Base-by-base conservation (phyloP, 495 filamentous ascomycete species). In the Penicillium malachiteum region DNA sequence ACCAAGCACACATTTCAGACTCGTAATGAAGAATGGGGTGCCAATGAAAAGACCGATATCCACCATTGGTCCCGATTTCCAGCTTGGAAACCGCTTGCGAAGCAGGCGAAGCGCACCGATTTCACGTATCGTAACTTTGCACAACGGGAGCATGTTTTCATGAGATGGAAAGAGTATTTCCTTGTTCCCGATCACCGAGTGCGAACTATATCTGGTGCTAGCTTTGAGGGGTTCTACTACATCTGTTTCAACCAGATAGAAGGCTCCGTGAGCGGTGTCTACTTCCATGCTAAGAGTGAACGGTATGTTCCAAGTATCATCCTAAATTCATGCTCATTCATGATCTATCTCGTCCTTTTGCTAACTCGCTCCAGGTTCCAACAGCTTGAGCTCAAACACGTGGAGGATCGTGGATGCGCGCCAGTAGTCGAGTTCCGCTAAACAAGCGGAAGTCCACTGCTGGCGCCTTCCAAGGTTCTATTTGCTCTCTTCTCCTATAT, bases 81-180 rank as follows among this genome's bases (percentile, higher is more conserved):
- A 0, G 85, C 91, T 0, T 97, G 92, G 81, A 82, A 86, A 51
- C 91, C 90, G 6, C 81, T 91, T 43, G 82, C 83, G 16, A 85
- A 85, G 64, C 88, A 89, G 60, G 87, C 89, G 12, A 89, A 87
- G 57, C 86, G 87, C 61, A 81, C 83, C n/a, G 87, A 93, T 64
- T 84, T 91, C 59, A 85, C 82, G 17, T 83, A 83, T 58, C 82
- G 84, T 55, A 82, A 87, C 58, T 84, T 80, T 62, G 76, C 78
- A 35, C 87, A 96, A 67, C 80, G 85, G 51, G 92, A 97, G 61
- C 87, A 97, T 67, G 86, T 99, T 16, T 99, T 97, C 69, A 99
- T 99, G 95, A 84, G 95, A 47, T 99, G 95, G 95, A 99, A 99
- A 69, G 95, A 99, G 71, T 90, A 95, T 61, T 99, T 99, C 67